Base-by-base conservation (phyloP, 371 early-diverging fungal species). In the Rhizopus sp. region DNA sequence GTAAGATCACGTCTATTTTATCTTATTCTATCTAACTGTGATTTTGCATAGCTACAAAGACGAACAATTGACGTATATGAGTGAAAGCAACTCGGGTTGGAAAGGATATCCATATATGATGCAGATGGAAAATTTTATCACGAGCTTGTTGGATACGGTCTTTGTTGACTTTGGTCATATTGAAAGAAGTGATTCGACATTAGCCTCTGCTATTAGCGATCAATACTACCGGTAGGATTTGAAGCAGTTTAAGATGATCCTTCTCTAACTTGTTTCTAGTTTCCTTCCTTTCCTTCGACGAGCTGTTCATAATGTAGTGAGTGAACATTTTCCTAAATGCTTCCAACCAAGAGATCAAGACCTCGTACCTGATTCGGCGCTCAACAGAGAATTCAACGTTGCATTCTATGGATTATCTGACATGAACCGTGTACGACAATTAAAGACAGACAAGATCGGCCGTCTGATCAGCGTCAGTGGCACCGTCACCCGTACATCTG, bases 401-500 rank as follows among this genome's bases (percentile, higher is more conserved):
- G 81, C 89, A 3, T 87, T 95, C 69, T 89, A 88, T 65, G 87
- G 89, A 48, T 62, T 94, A 4, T 81, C 88, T 1, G 70, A 81
- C 2, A 64, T 81, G 33, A 69, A 75, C 30, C 78, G 89, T 37
- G 80, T 98, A 30, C 89, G 99, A 51, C 94, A 97, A 60, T 70
- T 99, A 48, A 88, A 88, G 42, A 93, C 93, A 54, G 85, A 89
- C 30, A 78, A 85, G 49, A 85, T 99, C 54, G 98, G 97, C n/a
- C 79, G 90, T 47, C 84, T 99, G 49, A 77, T 92, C 42, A 83
- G 90, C 38, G 86, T 99, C 52, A 87, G 88, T 48, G 99, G 99
- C 37, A 99, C 99, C 4, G 98, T 99, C 4, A 99, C 99, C 7
- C 83, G 99, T 30, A 98, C 99, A 1, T 93, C 96, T 31, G 98